phyloP scores from a whole-genome alignment of 2,329 filamentous ascomycete species.

The Alternaria arborescens region DNA sequence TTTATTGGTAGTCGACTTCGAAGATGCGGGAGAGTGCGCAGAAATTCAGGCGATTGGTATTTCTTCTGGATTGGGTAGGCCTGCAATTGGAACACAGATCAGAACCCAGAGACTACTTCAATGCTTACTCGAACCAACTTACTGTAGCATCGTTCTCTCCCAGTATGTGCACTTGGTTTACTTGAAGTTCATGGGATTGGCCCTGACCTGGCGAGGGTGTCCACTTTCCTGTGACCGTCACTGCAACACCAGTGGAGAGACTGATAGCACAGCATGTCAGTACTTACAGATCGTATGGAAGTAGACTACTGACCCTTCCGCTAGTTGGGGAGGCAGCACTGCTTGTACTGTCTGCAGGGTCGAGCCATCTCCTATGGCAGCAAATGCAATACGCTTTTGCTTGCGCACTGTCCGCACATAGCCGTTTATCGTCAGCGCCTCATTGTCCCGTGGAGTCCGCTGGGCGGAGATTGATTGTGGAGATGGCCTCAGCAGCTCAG shows the following conservation, averaged over 20 bases:
- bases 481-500: conserved; percentile 64
- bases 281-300: conserved; percentile 8
- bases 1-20: conserved; percentile 83
- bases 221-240: conserved; percentile 82
- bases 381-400: conserved; percentile 85
- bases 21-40: conserved; percentile 88
- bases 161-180: conserved; percentile 72
- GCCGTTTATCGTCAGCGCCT: conserved; percentile 67
- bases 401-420: conserved; percentile 85
- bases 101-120: conserved; percentile 19
- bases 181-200: conserved; percentile 83
- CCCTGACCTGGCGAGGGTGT: conserved; percentile 71
- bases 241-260: conserved; percentile 80
- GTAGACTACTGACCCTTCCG: conserved; percentile 69
- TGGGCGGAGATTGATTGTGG: conserved; percentile 50
- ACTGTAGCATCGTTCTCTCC: conserved; percentile 83
- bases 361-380: conserved; percentile 87
- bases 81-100: conserved; percentile 56
- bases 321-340: conserved; percentile 75
- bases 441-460: conserved; percentile 54
- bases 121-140: conserved; percentile 48
- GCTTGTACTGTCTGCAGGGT: conserved; percentile 81
- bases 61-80: conserved; percentile 96
- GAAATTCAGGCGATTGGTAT: conserved; percentile 87
- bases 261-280: conserved; percentile 57